A percentile compares a stretch with the other conserved stretches of the same genome.
Conservation (phyloP, 2,329 filamentous ascomycete species). For the Talaromyces sp. region DNA sequence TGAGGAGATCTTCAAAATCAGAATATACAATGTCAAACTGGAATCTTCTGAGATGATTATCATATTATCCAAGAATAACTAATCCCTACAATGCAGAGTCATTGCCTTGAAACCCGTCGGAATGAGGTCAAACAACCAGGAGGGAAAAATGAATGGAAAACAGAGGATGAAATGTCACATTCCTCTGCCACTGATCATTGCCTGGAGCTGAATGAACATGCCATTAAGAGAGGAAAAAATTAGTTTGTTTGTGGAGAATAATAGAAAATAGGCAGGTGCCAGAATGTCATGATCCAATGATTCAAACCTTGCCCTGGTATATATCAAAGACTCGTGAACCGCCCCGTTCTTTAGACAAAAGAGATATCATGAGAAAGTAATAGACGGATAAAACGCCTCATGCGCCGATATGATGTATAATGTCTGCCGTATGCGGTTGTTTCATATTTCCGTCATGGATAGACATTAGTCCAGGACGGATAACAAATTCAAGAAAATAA, state of each 20-base stretch:
- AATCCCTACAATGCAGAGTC: neutral
- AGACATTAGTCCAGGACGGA: constrained; percentile 8
- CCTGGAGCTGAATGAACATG: neutral
- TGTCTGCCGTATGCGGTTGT: constrained; percentile 4
- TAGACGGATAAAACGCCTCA: constrained; percentile 1
- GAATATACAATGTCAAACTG: neutral
- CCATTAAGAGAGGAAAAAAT: neutral
- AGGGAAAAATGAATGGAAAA: neutral
- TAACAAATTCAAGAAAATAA: neutral
- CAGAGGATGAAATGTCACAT: neutral
- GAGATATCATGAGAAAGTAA: neutral
- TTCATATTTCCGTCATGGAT: neutral
- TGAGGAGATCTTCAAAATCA: too few relatives aligned
- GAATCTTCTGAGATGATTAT: neutral
- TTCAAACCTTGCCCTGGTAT: neutral
- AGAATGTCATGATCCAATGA: neutral
- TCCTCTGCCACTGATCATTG: neutral
- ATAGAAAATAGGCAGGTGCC: neutral
- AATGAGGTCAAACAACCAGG: neutral
- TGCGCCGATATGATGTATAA: constrained; percentile 9
- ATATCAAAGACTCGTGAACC: constrained; percentile 4
- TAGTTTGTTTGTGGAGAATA: neutral
- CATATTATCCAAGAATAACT: neutral
- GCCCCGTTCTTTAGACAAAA: constrained; percentile 1
- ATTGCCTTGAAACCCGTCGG: neutral